These are phyloP conservation scores for Albifimbria verrucaria DNA, from an alignment of 2,329 filamentous ascomycete species.

Conservation along the genomic window DNA sequence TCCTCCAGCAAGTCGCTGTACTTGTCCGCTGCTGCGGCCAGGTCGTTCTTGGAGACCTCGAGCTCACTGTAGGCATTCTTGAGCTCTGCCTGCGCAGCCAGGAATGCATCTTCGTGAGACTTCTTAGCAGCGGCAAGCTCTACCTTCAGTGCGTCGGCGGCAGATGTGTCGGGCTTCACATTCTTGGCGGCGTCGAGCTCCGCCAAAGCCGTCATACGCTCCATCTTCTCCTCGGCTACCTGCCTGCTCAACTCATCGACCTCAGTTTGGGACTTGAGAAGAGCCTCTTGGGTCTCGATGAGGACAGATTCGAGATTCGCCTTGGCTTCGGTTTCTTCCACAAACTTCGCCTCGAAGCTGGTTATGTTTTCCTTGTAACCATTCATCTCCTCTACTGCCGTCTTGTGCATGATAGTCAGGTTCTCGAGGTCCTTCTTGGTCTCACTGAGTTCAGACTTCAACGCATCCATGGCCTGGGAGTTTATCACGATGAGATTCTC, in stretches of 20 bases:
- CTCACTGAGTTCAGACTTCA: constrained; percentile 36
- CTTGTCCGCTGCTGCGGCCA: constrained; percentile 33
- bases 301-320: constrained; percentile 33
- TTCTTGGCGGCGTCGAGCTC: constrained; percentile 58
- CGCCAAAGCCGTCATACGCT: constrained; percentile 55
- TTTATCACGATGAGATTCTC: constrained; percentile 43
- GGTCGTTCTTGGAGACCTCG: constrained; percentile 16
- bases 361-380: constrained; percentile 32
- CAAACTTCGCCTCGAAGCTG: constrained; percentile 31
- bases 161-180: constrained; percentile 53
- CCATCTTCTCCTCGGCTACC: constrained; percentile 58
- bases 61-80: constrained; percentile 33
- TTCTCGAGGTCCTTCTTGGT: constrained; percentile 43
- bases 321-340: constrained; percentile 32
- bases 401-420: constrained; percentile 31
- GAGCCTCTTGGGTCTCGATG: constrained; percentile 35
- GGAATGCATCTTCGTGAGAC: constrained; percentile 41
- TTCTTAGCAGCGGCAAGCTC: constrained; percentile 48
- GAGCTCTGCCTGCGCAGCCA: constrained; percentile 26
- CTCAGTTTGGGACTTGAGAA: constrained; percentile 45
- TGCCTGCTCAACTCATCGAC: constrained; percentile 47
- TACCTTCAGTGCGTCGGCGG: constrained; percentile 47
- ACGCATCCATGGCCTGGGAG: constrained; percentile 35
- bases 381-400: constrained; percentile 37
- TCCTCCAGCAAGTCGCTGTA: constrained; percentile 33